phyloP scores from a whole-genome alignment of 164 flowering plant genomes.

The Amborella trichopoda region DNA sequence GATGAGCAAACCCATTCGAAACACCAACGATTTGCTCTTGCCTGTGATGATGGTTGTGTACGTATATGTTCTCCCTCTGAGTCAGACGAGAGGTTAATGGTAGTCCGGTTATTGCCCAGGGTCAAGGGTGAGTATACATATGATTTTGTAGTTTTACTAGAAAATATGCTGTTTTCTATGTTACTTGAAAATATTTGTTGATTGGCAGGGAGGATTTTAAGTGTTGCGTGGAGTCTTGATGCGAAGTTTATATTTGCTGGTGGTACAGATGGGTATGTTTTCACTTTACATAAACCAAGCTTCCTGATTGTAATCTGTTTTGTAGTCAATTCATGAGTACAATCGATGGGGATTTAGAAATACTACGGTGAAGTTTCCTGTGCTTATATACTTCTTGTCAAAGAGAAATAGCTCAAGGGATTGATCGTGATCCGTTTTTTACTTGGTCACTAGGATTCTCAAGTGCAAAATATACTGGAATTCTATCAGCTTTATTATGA shows the following conservation, averaged over 20 bases:
- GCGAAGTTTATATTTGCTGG: constrained; percentile 66
- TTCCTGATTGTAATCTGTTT: too few species aligned
- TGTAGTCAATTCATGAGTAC: too few species aligned
- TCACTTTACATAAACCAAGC: too few species aligned
- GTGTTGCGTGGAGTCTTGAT: constrained; percentile 85
- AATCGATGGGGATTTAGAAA: too few species aligned
- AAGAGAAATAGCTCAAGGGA: too few species aligned
- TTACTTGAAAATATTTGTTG: constrained; percentile 1
- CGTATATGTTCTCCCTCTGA: constrained; percentile 45
- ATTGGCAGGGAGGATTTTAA: constrained; percentile 56
- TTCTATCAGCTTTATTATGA: too few species aligned
- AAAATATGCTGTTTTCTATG: not conserved
- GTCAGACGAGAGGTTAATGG: constrained; percentile 32
- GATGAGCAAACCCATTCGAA: constrained; percentile 11
- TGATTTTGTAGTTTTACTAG: not conserved
- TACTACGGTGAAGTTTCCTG: too few species aligned
- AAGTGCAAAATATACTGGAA: too few species aligned
- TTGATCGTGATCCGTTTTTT: too few species aligned
- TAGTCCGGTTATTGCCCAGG: constrained; percentile 63
- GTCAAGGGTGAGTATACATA: constrained; percentile 67
- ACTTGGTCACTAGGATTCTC: too few species aligned
- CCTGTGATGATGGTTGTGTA: constrained; percentile 93
- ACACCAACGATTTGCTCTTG: constrained; percentile 45
- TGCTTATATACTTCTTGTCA: too few species aligned
- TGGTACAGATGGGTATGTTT: constrained; percentile 92